A percentile compares a stretch with the other conserved stretches of the same genome.
These are phyloP conservation scores for Ensete ventricosum DNA, from an alignment of 176 grass and related monocot genomes.

Conservation along the genomic window DNA sequence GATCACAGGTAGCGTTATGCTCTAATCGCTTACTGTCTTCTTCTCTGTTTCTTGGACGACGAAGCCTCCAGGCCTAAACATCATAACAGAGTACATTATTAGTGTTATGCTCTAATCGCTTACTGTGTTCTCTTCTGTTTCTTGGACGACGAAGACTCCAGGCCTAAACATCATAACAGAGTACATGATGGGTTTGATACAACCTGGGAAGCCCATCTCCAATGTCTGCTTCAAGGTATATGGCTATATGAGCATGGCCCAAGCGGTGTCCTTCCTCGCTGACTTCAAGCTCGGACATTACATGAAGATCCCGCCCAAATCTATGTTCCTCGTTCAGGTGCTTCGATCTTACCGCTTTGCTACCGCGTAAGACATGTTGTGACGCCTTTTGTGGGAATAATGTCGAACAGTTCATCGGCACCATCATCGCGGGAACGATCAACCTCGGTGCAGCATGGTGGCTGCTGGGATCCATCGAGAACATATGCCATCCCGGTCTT, in stretches of 20 bases:
- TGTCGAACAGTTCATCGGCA: conserved; percentile 48
- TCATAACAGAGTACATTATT: conserved; percentile 60
- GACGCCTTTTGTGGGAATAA: not conserved
- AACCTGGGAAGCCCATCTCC: conserved; percentile 70
- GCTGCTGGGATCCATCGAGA: conserved; percentile 58
- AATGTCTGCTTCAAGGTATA: conserved; percentile 98
- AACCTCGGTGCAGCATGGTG: conserved; percentile 74
- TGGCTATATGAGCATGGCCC: conserved; percentile 92
- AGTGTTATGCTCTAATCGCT: not conserved
- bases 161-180: conserved; percentile 80
- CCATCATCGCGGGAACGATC: conserved; percentile 49
- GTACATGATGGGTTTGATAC: conserved; percentile 60
- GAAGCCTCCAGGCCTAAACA: conserved; percentile 70
- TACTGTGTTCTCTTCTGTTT: not conserved
- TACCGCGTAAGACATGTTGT: not conserved
- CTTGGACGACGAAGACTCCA: conserved; percentile 35
- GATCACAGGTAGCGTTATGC: not conserved
- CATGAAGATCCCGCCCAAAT: conserved; percentile 88
- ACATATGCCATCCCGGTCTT: conserved; percentile 56
- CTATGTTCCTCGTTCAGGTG: conserved; percentile 96
- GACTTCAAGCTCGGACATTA: conserved; percentile 98
- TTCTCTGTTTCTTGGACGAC: not conserved
- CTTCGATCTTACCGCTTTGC: not conserved
- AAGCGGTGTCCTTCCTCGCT: conserved; percentile 65
- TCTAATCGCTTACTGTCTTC: not conserved